A percentile compares a stretch with the other conserved stretches of the same genome.
Evolutionary conservation across 169 alveolate genomes (phyloP).

Genomic region (Eimeria praecox): DNA sequence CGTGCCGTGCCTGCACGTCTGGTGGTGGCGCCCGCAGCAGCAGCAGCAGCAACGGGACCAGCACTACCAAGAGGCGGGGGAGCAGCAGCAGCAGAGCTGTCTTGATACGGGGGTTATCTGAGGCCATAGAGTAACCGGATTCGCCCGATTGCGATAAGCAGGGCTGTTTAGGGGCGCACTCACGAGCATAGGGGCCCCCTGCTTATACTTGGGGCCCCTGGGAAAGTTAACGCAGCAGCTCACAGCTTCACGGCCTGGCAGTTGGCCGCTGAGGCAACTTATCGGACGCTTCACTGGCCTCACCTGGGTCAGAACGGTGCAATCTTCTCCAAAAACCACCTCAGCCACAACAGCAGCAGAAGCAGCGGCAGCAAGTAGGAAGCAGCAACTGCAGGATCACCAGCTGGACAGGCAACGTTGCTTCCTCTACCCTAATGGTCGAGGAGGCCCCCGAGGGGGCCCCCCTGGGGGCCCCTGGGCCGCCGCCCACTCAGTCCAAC

Average conservation of each 20-base stretch:
- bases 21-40: conserved; percentile 57
- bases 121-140: neutral
- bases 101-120: neutral
- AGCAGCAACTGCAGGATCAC: conserved; percentile 17
- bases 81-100: conserved; percentile 39
- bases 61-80: conserved; percentile 15
- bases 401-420: neutral
- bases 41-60: conserved; percentile 2
- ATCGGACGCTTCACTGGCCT: neutral
- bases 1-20: conserved; percentile 48
- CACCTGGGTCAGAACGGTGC: neutral
- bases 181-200: conserved; percentile 16
- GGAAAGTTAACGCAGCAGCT: neutral
- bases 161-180: conserved; percentile 5
- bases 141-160: neutral
- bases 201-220: conserved; percentile 25
- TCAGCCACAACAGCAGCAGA: neutral
- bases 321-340: neutral
- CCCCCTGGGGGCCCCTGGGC: conserved; percentile 55
- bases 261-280: neutral
- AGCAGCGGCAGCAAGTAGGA: conserved; percentile 15
- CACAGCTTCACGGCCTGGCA: neutral
- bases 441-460: conserved; percentile 72
- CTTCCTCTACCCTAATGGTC: neutral
- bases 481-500: conserved; percentile 1